A percentile compares a stretch with the other conserved stretches of the same genome.
phyloP scores from a whole-genome alignment of 1,284 basidiomycete species.

The Ustilago crameri region DNA sequence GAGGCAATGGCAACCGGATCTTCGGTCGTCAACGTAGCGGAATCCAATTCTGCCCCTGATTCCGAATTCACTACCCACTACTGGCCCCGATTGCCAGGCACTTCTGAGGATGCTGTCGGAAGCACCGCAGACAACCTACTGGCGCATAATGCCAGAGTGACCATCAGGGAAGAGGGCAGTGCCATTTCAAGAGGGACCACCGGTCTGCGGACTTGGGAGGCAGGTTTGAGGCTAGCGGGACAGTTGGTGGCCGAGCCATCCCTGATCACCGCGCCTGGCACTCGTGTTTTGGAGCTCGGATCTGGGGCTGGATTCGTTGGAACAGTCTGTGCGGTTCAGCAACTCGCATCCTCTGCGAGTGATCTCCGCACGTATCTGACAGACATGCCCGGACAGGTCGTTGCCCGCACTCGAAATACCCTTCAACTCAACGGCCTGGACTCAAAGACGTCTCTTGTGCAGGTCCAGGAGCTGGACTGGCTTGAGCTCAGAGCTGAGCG shows the following conservation, averaged over 20 bases:
- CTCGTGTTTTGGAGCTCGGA: slow-evolving; percentile 49
- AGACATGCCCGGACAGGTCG: slow-evolving; percentile 47
- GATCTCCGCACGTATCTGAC: slow-evolving; percentile 34
- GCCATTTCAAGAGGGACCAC: slow-evolving; percentile 50
- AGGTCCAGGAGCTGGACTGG: slow-evolving; percentile 44
- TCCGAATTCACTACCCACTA: slow-evolving; percentile 35
- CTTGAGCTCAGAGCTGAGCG: slow-evolving; percentile 40
- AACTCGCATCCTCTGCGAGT: slow-evolving; percentile 1
- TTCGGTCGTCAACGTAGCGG: slow-evolving; percentile 1
- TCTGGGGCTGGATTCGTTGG: slow-evolving; percentile 54
- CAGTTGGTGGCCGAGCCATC: slow-evolving; percentile 33
- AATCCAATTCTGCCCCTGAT: slow-evolving; percentile 18
- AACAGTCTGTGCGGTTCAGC: slow-evolving; percentile 30
- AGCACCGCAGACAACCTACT: slow-evolving; percentile 11
- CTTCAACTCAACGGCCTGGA: slow-evolving; percentile 28
- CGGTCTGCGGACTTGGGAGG: slow-evolving; percentile 52
- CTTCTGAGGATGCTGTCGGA: background rate
- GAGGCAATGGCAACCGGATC: slow-evolving; percentile 24
- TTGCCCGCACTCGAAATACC: slow-evolving; percentile 30
- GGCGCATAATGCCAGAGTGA: slow-evolving; percentile 16
- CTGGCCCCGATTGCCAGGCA: slow-evolving; percentile 11
- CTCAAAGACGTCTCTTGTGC: slow-evolving; percentile 2
- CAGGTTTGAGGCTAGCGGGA: slow-evolving; percentile 36
- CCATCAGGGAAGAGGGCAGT: slow-evolving; percentile 42
- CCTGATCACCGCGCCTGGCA: slow-evolving; percentile 17